These are phyloP conservation scores for Pseudognaphalium luteoalbum DNA, from an alignment of 129 eudicot species.

Conservation along the genomic window DNA sequence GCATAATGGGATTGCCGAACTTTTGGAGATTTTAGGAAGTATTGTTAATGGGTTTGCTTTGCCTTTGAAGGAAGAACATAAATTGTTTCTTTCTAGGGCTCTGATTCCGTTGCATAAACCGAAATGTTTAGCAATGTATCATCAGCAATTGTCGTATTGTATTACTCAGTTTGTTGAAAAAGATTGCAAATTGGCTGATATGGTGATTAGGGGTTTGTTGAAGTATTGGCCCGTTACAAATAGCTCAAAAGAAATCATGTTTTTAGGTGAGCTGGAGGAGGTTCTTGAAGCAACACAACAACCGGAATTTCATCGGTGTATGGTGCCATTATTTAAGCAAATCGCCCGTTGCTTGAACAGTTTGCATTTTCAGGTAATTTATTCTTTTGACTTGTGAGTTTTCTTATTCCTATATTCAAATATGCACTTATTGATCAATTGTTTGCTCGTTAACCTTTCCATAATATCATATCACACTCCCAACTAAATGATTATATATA, in stretches of 20 bases:
- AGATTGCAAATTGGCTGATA: slow-evolving; percentile 87
- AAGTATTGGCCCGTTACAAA: slow-evolving; percentile 89
- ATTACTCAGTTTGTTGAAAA: slow-evolving; percentile 78
- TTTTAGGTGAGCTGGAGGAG: slow-evolving; percentile 79
- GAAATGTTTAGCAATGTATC: slow-evolving; percentile 73
- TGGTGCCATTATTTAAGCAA: slow-evolving; percentile 76
- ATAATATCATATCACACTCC: not conserved
- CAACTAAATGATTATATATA: not conserved
- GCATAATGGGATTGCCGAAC: slow-evolving; percentile 80
- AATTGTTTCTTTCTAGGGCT: slow-evolving; percentile 66
- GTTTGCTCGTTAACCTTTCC: not conserved
- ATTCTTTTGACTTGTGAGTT: slow-evolving; percentile 6
- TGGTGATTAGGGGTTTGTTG: slow-evolving; percentile 68
- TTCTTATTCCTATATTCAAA: not conserved
- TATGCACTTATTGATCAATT: not conserved
- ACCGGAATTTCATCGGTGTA: slow-evolving; percentile 78
- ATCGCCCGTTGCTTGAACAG: slow-evolving; percentile 73
- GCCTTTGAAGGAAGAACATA: slow-evolving; percentile 89
- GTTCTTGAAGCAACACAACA: slow-evolving; percentile 79
- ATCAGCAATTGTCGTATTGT: slow-evolving; percentile 74
- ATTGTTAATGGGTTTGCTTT: slow-evolving; percentile 79
- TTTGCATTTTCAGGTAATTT: slow-evolving; percentile 78
- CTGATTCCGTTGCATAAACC: slow-evolving; percentile 83
- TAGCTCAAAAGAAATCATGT: slow-evolving; percentile 83
- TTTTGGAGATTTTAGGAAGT: slow-evolving; percentile 82